Evolutionary conservation across 192 early-diverging fungal species (phyloP).

Genomic region (Pilobolus umbonatus): DNA sequence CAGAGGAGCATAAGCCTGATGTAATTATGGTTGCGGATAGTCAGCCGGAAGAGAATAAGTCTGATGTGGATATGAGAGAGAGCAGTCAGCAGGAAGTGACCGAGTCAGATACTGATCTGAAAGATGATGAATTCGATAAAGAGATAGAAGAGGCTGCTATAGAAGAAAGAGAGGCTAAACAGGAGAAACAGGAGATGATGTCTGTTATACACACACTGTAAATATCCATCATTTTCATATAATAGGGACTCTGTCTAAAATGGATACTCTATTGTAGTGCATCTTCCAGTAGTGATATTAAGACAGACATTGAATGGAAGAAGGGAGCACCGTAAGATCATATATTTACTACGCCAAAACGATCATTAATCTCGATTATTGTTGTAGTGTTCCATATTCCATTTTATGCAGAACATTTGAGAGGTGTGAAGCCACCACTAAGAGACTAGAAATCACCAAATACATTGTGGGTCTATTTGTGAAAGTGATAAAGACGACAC

Average conservation of each 20-base stretch:
- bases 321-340: constrained; percentile 41
- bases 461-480: constrained; percentile 67
- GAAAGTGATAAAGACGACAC: constrained; percentile 57
- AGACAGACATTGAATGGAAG: constrained; percentile 28
- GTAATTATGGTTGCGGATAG: too few species aligned
- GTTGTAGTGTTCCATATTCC: constrained; percentile 67
- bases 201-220: constrained; percentile 22
- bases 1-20: too few species aligned
- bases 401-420: constrained; percentile 91
- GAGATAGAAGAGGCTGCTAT: constrained; percentile 25
- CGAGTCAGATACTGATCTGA: not conserved
- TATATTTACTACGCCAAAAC: not conserved
- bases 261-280: not conserved
- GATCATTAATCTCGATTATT: not conserved
- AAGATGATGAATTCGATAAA: constrained; percentile 7
- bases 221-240: not conserved
- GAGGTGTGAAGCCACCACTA: constrained; percentile 81
- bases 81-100: not conserved
- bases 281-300: not conserved
- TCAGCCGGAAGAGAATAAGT: not conserved
- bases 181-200: constrained; percentile 11
- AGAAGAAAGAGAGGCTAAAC: constrained; percentile 24
- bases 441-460: constrained; percentile 74
- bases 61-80: not conserved
- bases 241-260: not conserved